Percentiles rank a stretch among this genome's conserved stretches.
phyloP scores from a whole-genome alignment of 1,284 basidiomycete genomes.

The Neotropicomus parvogracilis region DNA sequence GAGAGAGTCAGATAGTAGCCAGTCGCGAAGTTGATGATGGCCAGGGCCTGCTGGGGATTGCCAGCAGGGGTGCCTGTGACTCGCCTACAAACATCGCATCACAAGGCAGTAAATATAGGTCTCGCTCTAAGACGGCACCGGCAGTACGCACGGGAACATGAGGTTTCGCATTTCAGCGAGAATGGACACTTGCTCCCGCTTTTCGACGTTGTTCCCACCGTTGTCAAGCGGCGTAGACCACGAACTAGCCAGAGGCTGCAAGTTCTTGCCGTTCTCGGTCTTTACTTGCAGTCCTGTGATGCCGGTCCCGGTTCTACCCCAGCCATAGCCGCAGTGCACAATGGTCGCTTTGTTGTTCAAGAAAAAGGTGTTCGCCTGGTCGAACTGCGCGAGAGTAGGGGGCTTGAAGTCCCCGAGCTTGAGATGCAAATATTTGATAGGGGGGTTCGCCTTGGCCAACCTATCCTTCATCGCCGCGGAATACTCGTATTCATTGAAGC shows the following conservation, averaged over 20 bases:
- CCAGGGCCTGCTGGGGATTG: neutral
- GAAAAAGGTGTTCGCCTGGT: slow-evolving; percentile 14
- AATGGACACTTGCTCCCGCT: slow-evolving; percentile 11
- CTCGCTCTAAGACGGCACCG: no score
- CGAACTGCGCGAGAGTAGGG: slow-evolving; percentile 10
- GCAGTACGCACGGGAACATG: slow-evolving; percentile 10
- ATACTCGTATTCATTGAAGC: slow-evolving; percentile 11
- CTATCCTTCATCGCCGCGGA: slow-evolving; percentile 1
- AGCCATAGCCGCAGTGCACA: slow-evolving; percentile 15
- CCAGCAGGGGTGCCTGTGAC: neutral
- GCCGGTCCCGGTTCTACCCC: slow-evolving; percentile 12
- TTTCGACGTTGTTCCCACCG: slow-evolving; percentile 15
- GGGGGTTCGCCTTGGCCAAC: neutral
- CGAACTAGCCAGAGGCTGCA: slow-evolving; percentile 1
- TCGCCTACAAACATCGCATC: slow-evolving; percentile 1
- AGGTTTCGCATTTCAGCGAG: slow-evolving; percentile 8
- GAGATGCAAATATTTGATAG: slow-evolving; percentile 16
- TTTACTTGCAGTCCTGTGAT: slow-evolving; percentile 15
- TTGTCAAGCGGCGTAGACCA: slow-evolving; percentile 1
- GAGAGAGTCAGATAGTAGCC: slow-evolving; percentile 15
- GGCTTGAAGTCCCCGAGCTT: slow-evolving; percentile 12
- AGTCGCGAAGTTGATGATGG: slow-evolving; percentile 11
- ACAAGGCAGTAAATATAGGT: neutral
- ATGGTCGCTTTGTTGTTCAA: slow-evolving; percentile 9
- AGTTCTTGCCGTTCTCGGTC: slow-evolving; percentile 2